Conservation (phyloP, 2,329 filamentous ascomycete species). For the Botrytis pseudocinerea region DNA sequence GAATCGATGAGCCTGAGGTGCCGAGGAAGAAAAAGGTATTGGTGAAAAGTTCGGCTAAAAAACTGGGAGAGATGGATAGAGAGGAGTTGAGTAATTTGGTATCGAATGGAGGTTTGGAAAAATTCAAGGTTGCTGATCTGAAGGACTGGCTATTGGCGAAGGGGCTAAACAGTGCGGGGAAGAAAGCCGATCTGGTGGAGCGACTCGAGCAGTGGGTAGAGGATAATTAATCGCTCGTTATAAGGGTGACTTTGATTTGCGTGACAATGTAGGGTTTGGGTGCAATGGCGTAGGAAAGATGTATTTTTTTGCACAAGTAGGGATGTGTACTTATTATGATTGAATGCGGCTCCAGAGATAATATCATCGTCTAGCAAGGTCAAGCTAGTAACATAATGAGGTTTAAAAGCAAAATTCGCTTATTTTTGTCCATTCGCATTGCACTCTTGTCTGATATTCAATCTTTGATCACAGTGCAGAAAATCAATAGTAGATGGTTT, state of each 20-base stretch:
- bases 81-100: conserved; percentile 17
- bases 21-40: conserved; percentile 5
- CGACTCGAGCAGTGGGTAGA: conserved; percentile 19
- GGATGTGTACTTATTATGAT: background rate
- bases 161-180: conserved; percentile 4
- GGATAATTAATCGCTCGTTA: background rate
- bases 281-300: background rate
- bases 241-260: background rate
- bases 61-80: conserved; percentile 15
- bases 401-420: background rate
- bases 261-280: background rate
- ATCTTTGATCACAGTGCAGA: background rate
- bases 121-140: conserved; percentile 21
- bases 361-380: background rate
- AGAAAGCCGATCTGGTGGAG: conserved; percentile 19
- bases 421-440: background rate
- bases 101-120: conserved; percentile 14
- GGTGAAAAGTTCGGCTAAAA: conserved; percentile 13
- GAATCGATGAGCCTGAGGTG: background rate
- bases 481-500: background rate
- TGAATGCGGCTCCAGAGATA: background rate
- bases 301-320: background rate
- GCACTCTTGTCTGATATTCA: background rate
- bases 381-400: background rate
- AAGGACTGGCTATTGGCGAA: conserved; percentile 18